Conservation (phyloP, 306 rosid genomes). For the Prunus persica region DNA sequence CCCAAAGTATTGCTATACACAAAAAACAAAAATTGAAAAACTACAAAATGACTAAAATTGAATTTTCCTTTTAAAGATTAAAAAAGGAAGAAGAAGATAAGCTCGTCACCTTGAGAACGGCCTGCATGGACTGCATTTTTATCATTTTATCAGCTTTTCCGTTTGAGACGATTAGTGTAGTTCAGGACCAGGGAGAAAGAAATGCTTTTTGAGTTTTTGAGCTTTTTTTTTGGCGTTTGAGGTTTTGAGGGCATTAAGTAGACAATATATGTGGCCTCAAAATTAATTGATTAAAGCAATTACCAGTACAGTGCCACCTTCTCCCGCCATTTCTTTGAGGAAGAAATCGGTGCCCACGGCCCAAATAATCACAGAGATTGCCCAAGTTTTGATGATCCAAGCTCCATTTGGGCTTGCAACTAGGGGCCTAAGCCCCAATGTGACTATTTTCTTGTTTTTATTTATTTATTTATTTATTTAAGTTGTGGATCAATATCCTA, state of each 20-base stretch:
- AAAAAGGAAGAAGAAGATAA: not conserved
- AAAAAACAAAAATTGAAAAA: not conserved
- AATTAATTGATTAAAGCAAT: not conserved
- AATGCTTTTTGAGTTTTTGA: not conserved
- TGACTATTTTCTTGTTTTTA: too few species aligned
- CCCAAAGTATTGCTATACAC: slow-evolving; percentile 58
- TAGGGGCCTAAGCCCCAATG: too few species aligned
- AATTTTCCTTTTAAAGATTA: not conserved
- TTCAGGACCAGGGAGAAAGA: not conserved
- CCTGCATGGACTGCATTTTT: slow-evolving; percentile 28
- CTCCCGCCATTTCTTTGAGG: slow-evolving; percentile 17
- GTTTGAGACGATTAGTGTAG: not conserved
- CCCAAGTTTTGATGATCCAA: too few species aligned
- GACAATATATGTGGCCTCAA: too few species aligned
- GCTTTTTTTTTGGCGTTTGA: not conserved
- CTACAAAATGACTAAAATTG: too few species aligned
- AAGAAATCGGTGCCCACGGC: not conserved
- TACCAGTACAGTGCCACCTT: not conserved
- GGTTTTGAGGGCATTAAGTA: not conserved
- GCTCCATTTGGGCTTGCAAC: too few species aligned
- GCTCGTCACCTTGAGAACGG: slow-evolving; percentile 54
- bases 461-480: too few species aligned
- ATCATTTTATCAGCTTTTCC: not conserved
- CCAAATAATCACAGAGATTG: not conserved
- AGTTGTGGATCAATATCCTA: too few species aligned